Conservation (phyloP, 371 early-diverging fungal species). For the Apophysomyces sp. region DNA sequence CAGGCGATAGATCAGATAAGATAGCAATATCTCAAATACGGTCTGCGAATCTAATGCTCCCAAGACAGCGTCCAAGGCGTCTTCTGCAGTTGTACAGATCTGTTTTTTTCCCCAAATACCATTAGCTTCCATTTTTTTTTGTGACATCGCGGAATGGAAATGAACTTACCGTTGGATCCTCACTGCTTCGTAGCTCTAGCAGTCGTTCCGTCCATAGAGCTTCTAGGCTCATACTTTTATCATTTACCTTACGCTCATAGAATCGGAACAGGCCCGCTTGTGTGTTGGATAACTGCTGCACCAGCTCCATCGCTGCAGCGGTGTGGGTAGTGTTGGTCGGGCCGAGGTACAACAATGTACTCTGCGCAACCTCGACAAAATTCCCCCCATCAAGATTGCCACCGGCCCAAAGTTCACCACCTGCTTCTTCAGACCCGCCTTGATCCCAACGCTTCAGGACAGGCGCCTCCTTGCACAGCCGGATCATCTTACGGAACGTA, state of each 20-base stretch:
- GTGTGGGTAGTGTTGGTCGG: neutral
- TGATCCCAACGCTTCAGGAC: constrained; percentile 45
- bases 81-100: constrained; percentile 49
- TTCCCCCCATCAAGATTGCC: constrained; percentile 40
- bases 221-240: constrained; percentile 34
- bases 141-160: constrained; percentile 1
- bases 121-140: no score
- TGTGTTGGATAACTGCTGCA: constrained; percentile 37
- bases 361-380: constrained; percentile 42
- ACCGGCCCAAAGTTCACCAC: constrained; percentile 43
- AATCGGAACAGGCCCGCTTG: constrained; percentile 43
- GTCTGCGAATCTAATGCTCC: constrained; percentile 36
- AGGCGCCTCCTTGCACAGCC: constrained; percentile 40
- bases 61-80: constrained; percentile 45
- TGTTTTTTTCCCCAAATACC: neutral
- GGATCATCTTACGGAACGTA: constrained; percentile 34
- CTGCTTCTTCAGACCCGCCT: constrained; percentile 37
- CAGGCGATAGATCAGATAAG: constrained; percentile 35
- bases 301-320: constrained; percentile 28
- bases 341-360: constrained; percentile 20
- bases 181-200: constrained; percentile 24
- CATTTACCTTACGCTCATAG: constrained; percentile 37
- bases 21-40: constrained; percentile 44
- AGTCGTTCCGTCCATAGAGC: constrained; percentile 32
- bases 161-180: constrained; percentile 32